phyloP scores from a whole-genome alignment of 139 green algal species.

The Zygnema circumcarinatum region DNA sequence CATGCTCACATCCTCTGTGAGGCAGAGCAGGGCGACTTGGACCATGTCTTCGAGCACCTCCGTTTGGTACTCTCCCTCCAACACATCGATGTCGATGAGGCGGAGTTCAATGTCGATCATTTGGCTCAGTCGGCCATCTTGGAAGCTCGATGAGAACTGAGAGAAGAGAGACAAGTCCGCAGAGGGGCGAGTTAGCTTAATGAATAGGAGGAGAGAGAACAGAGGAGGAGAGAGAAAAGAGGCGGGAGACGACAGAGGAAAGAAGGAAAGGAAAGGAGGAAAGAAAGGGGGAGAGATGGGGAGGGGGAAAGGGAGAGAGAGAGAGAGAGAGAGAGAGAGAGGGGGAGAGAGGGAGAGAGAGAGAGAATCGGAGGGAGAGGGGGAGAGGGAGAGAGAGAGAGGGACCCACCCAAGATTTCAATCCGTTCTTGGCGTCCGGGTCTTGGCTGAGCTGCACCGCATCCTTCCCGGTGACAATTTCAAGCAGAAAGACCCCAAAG shows the following conservation, averaged over 20 bases:
- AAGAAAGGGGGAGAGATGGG: too few relatives aligned
- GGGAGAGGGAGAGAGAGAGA: too few relatives aligned
- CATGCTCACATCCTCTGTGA: background rate
- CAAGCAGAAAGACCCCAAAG: slow-evolving; percentile 42
- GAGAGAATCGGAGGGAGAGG: too few relatives aligned
- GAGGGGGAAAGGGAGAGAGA: too few relatives aligned
- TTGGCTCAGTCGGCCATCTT: background rate
- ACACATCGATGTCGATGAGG: background rate
- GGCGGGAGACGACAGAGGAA: too few relatives aligned
- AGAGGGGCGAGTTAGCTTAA: background rate
- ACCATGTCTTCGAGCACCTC: slow-evolving; percentile 33
- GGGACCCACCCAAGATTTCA: background rate
- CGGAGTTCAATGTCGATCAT: slow-evolving; percentile 6
- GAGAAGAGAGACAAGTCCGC: background rate
- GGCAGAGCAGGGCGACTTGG: slow-evolving; percentile 41
- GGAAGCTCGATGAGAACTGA: background rate
- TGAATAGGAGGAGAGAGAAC: background rate
- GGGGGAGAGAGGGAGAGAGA: too few relatives aligned
- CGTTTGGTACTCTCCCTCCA: slow-evolving; percentile 8
- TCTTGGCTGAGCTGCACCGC: background rate
- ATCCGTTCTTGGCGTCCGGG: background rate
- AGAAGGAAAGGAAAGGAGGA: too few relatives aligned
- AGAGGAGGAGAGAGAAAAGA: background rate
- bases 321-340: too few relatives aligned
- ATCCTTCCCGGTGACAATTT: slow-evolving; percentile 30